Base-by-base conservation (phyloP, 106 monocot genomes). In the Allium fistulosum region DNA sequence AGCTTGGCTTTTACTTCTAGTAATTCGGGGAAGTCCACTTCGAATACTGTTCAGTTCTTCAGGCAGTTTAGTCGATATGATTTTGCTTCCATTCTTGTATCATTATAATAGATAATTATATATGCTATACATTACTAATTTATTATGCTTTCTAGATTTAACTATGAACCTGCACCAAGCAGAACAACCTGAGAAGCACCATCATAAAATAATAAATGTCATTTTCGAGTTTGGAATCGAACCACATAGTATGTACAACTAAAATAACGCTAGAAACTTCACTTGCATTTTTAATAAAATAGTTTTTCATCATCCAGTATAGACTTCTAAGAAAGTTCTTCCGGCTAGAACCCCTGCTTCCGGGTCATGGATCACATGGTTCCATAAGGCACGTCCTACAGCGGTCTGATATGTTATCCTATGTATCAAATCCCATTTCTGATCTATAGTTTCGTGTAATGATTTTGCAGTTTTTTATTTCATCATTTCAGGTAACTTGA, bases 231-330 rank as follows among this genome's bases (percentile, higher is more conserved):
- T 80, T 80, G 26, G 87, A 45, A 67, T 94, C 94, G 50, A 94
- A 94, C 94, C 94, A 94, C 58, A 94, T 60, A 11, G 94, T 90
- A 46, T 90, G 27, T 4, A 90, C 83, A 10, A 87, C 94, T 7
- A 94, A 62, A 50, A 94, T 87, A 58, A 94, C 90, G 2, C 94
- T 90, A 17, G 90, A 87, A 46, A 94, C 72, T 71, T 94, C 87
- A 3, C 77, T 48, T 8, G 90, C 87, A 69, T 83, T 82, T 60
- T 66, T 80, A 7, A 78, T 50, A 59, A 68, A 69, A 57, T 94
- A 90, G 27, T 53, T 77, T 51, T 63, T 78, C 72, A 94, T 90
- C 85, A 85, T 90, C 51, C 85, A 80, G 26, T 79, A 71, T 12
- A 94, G 75, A 73, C 62, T 80, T 50, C 65, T 60, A 48, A 94